Evolutionary conservation across 2,329 filamentous ascomycete species (phyloP), one percentile per base, ranked within the genome.

Genomic region (Hawksworthiomyces lignivorus): DNA sequence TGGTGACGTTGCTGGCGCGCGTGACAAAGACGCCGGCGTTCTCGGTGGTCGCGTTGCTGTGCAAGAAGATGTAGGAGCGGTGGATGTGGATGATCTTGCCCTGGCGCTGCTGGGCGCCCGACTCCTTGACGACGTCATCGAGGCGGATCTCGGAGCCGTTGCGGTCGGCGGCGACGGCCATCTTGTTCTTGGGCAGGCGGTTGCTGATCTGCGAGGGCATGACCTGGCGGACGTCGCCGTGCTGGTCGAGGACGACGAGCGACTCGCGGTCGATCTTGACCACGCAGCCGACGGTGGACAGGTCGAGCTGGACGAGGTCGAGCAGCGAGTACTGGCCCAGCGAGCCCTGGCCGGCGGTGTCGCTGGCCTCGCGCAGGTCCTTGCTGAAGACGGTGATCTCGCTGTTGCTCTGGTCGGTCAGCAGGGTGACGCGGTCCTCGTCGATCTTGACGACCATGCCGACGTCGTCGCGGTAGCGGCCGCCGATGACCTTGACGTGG

Each of bases 371-470:
- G 52, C 94, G 80, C 47, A 98, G 67, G 65, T 98, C 92, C 61
- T 94, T 96, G 68, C 90, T 96, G 59, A 98, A 98, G 26, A 98
- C 92, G 0, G 89, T 96, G 52, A 98, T 88, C 60, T 98, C 92
- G 39, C 82, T 81, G 62, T 92, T 90, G 47, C 80, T 92, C 60
- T 92, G 87, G 64, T 98, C 92, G 36, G 87, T 95, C 50, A 98
- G 70, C 50, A 98, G 70, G 1, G 92, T 97, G 44, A 98, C 88
- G 29, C 86, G 82, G 59, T 98, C 92, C 46, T 94, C 87, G 36
- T 80, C 83, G 51, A 96, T 92, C 60, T 87, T 87, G 50, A 97
- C 88, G 39, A 98, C 89, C 77, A 96, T 94, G 62, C 92, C 92
- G 33, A 97, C 84, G 64, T 98, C 92, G 54, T 96, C 92, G 42